Conservation (phyloP, 257 asterid species). For the Cruciata laevipes region DNA sequence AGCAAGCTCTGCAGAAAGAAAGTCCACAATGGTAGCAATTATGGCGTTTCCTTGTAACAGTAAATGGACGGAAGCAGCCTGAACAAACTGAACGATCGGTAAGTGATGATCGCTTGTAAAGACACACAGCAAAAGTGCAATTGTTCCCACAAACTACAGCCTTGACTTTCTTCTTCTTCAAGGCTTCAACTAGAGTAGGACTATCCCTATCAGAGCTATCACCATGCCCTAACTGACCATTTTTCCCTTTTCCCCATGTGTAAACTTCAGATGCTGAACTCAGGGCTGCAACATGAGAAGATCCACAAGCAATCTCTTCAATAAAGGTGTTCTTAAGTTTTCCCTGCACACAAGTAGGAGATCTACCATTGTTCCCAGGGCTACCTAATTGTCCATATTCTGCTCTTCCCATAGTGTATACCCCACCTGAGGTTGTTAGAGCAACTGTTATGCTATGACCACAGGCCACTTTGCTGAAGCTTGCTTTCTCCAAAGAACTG, state of each 20-base stretch:
- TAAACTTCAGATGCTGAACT: slow-evolving; percentile 53
- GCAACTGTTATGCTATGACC: slow-evolving; percentile 64
- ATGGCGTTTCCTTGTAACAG: slow-evolving; percentile 49
- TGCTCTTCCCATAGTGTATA: slow-evolving; percentile 54
- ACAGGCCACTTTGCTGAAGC: slow-evolving; percentile 56
- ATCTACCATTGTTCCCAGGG: slow-evolving; percentile 27
- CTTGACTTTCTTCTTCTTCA: slow-evolving; percentile 52
- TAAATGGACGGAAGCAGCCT: slow-evolving; percentile 48
- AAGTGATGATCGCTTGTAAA: slow-evolving; percentile 31
- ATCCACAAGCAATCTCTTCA: slow-evolving; percentile 64
- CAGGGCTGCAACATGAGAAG: slow-evolving; percentile 58
- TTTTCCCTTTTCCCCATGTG: slow-evolving; percentile 71
- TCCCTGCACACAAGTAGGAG: slow-evolving; percentile 41
- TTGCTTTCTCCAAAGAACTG: slow-evolving; percentile 23
- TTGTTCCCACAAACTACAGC: slow-evolving; percentile 50
- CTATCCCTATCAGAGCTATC: slow-evolving; percentile 38
- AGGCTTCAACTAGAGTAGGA: slow-evolving; percentile 53
- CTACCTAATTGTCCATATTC: slow-evolving; percentile 34
- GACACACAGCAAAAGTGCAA: slow-evolving; percentile 56
- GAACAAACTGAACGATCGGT: slow-evolving; percentile 50
- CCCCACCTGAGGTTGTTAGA: slow-evolving; percentile 53
- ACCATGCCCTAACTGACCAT: slow-evolving; percentile 75
- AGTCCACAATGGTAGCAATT: slow-evolving; percentile 81
- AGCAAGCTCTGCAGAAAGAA: slow-evolving; percentile 51
- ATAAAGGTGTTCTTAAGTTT: slow-evolving; percentile 30